phyloP scores from a whole-genome alignment of 306 rosid species.

The Ochetophila trinervis region DNA sequence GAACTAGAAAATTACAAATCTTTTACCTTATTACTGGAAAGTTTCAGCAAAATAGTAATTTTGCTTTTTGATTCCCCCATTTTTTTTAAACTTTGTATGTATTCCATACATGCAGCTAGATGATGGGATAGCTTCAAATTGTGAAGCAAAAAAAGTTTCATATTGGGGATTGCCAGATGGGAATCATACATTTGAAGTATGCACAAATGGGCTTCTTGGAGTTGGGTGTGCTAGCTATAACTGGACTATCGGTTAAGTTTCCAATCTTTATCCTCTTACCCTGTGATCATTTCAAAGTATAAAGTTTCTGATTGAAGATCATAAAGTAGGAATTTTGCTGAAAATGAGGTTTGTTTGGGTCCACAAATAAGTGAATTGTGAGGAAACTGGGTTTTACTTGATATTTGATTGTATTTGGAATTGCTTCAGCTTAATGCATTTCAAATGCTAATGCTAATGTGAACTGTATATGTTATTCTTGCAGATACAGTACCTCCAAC shows the following conservation, averaged over 20 bases:
- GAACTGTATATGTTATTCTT: slow-evolving; percentile 8
- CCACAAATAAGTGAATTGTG: neutral
- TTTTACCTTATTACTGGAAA: no score
- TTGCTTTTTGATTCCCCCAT: no score
- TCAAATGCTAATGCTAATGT: slow-evolving; percentile 4
- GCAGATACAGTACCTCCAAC: slow-evolving; percentile 91
- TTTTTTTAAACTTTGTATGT: neutral
- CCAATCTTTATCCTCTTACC: slow-evolving; percentile 28
- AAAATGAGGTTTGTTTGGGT: neutral
- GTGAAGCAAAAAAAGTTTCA: slow-evolving; percentile 42
- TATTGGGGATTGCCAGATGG: slow-evolving; percentile 72
- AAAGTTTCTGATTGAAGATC: neutral
- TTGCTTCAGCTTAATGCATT: neutral
- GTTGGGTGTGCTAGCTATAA: slow-evolving; percentile 57
- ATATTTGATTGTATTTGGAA: slow-evolving; percentile 4
- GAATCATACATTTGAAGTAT: slow-evolving; percentile 66
- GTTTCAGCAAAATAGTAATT: no score
- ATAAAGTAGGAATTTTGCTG: neutral
- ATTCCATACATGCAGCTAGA: slow-evolving; percentile 59
- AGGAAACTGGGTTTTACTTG: neutral
- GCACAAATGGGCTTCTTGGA: slow-evolving; percentile 49
- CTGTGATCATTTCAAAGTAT: slow-evolving; percentile 3
- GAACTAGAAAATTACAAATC: no score
- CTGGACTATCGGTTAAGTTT: slow-evolving; percentile 77
- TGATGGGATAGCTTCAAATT: slow-evolving; percentile 43